These are phyloP conservation scores for Ceriops tagal DNA, from an alignment of 345 rosid genomes.

Conservation along the genomic window DNA sequence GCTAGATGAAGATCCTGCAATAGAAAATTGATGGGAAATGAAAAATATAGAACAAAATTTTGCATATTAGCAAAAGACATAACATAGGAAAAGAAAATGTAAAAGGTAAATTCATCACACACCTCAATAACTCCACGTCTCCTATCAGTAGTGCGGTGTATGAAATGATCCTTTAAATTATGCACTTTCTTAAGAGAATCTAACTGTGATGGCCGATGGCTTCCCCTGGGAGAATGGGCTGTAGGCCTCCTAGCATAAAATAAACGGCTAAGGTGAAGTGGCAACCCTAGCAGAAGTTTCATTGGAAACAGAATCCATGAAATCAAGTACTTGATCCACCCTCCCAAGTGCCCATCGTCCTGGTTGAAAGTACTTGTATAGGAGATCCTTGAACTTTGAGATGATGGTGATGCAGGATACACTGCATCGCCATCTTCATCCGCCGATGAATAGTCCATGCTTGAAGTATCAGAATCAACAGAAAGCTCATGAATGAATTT, in stretches of 20 bases:
- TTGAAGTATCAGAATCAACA: slow-evolving; percentile 71
- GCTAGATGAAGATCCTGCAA: slow-evolving; percentile 90
- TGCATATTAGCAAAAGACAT: slow-evolving; percentile 1
- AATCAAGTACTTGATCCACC: slow-evolving; percentile 49
- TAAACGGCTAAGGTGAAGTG: slow-evolving; percentile 37
- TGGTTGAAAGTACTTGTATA: slow-evolving; percentile 42
- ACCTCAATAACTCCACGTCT: slow-evolving; percentile 99
- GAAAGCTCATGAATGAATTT: slow-evolving; percentile 83
- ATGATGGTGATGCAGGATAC: slow-evolving; percentile 62
- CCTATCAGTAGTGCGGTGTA: slow-evolving; percentile 72
- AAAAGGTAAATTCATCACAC: slow-evolving; percentile 17
- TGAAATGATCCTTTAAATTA: slow-evolving; percentile 54
- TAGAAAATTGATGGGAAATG: background rate
- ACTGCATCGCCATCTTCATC: slow-evolving; percentile 67
- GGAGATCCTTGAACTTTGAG: slow-evolving; percentile 67
- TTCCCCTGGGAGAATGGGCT: slow-evolving; percentile 29
- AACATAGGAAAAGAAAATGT: slow-evolving; percentile 7
- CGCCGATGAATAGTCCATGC: slow-evolving; percentile 64
- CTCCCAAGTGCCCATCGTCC: slow-evolving; percentile 37
- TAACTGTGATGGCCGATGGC: slow-evolving; percentile 33
- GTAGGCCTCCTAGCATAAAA: slow-evolving; percentile 34
- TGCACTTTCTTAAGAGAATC: slow-evolving; percentile 39
- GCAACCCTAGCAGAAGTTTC: slow-evolving; percentile 53
- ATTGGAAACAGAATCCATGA: slow-evolving; percentile 69
- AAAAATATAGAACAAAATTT: slow-evolving; percentile 4